Evolutionary conservation across 2,329 filamentous ascomycete genomes (phyloP), one percentile per base, ranked within the genome.

Genomic region (Aspergillus pseudoglaucus): DNA sequence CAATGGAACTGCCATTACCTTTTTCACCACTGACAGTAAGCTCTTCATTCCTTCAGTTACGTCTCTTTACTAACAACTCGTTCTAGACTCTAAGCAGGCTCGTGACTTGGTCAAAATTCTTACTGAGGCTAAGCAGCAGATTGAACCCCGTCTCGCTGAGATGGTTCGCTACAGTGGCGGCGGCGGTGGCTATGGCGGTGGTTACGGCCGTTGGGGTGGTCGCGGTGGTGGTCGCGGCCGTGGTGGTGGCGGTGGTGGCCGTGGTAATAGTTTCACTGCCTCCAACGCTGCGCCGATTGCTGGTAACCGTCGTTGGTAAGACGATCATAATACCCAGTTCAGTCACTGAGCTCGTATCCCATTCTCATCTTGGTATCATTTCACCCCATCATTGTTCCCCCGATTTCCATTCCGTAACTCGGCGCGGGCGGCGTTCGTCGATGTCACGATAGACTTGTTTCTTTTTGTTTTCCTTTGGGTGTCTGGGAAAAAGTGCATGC

Each of bases 21-120:
- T 98, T 65, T 98, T 98, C 76, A 97, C 93, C 72, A 93, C 91
- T 86, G 93, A 97, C 75, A 97, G 91, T 96, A 81, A 77, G 90
- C 87, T 41, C 30, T 42, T 47, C 18, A 37, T 23, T 22, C 6
- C 10, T 17, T 8, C 5, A 4, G 33, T 22, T 50, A 12, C 7
- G 17, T 35, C 40, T 39, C 42, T 45, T 45, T 50, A 47, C 53
- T 57, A 48, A 44, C 53, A 50, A 49, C 49, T 47, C 35, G 39
- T 52, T 50, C 50, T 47, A 90, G 88, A 93, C 75, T 82, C 87
- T 63, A 93, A 91, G 78, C 88, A 93, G 83, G 91, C 93, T 74
- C 91, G 93, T 80, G 93, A 98, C 75, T 84, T 98, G 67, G 85
- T 98, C 61, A 80, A 81, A 62, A 88, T 98, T 63, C 85, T 98